These are phyloP conservation scores for Lichtheimia ornata DNA, from an alignment of 371 early-diverging fungal genomes.

Conservation along the genomic window DNA sequence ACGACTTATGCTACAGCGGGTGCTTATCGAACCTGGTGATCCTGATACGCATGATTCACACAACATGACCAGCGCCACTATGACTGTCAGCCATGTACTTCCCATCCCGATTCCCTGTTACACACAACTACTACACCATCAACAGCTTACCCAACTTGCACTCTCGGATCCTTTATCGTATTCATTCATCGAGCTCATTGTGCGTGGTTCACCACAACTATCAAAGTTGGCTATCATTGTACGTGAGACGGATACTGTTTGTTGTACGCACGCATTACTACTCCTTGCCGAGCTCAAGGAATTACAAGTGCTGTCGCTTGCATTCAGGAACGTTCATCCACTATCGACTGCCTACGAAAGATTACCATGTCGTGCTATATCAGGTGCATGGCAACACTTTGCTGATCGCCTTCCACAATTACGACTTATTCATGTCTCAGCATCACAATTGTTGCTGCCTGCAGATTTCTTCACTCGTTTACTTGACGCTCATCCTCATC, in stretches of 20 bases:
- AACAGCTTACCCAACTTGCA: conserved; percentile 32
- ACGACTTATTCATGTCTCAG: conserved; percentile 34
- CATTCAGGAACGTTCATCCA: conserved; percentile 32
- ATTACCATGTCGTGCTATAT: conserved; percentile 37
- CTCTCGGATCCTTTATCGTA: conserved; percentile 36
- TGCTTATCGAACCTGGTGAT: conserved; percentile 27
- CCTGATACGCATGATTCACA: not conserved
- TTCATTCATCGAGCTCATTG: conserved; percentile 21
- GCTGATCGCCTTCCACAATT: conserved; percentile 25
- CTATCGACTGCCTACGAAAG: conserved; percentile 22
- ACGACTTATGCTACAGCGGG: conserved; percentile 30
- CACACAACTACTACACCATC: conserved; percentile 11
- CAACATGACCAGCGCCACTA: conserved; percentile 13
- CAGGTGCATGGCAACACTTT: conserved; percentile 31
- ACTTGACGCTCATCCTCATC: conserved; percentile 7
- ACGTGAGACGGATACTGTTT: conserved; percentile 31
- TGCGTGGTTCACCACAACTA: conserved; percentile 27
- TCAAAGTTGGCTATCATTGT: conserved; percentile 41
- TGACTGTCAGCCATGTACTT: conserved; percentile 17
- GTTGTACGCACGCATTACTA: conserved; percentile 18
- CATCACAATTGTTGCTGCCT: conserved; percentile 23
- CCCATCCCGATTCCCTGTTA: conserved; percentile 24
- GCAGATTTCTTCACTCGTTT: conserved; percentile 30
- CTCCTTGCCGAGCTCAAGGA: conserved; percentile 18
- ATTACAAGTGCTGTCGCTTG: conserved; percentile 36